Conservation (phyloP, 1,284 basidiomycete species). For the Ceratobasidium sp. region DNA sequence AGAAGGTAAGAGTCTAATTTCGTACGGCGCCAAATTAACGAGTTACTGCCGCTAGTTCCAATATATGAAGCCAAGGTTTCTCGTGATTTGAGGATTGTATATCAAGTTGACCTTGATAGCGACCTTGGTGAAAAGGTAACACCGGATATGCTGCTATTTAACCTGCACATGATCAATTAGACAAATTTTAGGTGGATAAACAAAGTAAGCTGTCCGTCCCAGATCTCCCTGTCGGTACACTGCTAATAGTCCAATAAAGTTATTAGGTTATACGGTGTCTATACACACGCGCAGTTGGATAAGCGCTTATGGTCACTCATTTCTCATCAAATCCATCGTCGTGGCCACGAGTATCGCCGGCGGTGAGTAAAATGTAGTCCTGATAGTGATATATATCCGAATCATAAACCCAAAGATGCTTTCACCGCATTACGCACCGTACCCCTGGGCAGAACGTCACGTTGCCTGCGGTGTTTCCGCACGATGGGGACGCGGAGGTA, state of each 20-base stretch:
- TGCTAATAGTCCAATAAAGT: too few relatives aligned
- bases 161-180: too few relatives aligned
- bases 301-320: conserved; percentile 43
- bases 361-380: too few relatives aligned
- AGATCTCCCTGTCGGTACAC: too few relatives aligned
- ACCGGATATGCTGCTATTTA: too few relatives aligned
- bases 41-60: conserved; percentile 38
- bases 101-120: conserved; percentile 41
- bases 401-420: too few relatives aligned
- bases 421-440: conserved; percentile 37
- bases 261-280: conserved; percentile 43
- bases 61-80: conserved; percentile 45
- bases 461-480: conserved; percentile 38
- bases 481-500: conserved; percentile 3
- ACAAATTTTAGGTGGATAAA: conserved; percentile 25
- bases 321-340: conserved; percentile 33
- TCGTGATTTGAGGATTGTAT: conserved; percentile 44
- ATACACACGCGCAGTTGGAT: conserved; percentile 43
- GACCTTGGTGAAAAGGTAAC: conserved; percentile 34
- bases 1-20: conserved; percentile 20
- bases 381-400: too few relatives aligned
- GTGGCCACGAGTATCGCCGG: conserved; percentile 41
- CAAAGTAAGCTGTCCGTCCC: conserved; percentile 19
- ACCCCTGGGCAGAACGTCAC: conserved; percentile 39
- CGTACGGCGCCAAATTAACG: too few relatives aligned